These are phyloP conservation scores for Aspergillus novoparasiticus DNA, from an alignment of 2,329 filamentous ascomycete species.

Conservation along the genomic window DNA sequence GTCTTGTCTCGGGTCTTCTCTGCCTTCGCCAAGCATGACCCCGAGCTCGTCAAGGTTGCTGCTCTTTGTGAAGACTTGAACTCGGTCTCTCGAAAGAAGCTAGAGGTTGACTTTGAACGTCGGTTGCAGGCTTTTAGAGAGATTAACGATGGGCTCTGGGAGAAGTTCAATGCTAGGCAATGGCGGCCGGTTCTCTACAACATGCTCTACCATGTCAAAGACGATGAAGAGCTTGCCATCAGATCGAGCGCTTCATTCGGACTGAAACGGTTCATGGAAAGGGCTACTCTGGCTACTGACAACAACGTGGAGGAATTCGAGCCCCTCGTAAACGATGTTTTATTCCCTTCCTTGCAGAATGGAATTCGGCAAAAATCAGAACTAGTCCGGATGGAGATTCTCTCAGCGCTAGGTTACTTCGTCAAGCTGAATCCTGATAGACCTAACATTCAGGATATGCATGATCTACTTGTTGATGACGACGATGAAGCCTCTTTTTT, in stretches of 20 bases:
- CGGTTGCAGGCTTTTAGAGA: slow-evolving; percentile 74
- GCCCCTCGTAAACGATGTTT: slow-evolving; percentile 61
- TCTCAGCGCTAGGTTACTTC: slow-evolving; percentile 77
- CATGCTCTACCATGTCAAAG: slow-evolving; percentile 80
- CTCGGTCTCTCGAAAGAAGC: slow-evolving; percentile 68
- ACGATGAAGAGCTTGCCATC: slow-evolving; percentile 86
- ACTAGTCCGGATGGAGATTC: slow-evolving; percentile 78
- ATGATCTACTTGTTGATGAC: slow-evolving; percentile 66
- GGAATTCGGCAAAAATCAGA: slow-evolving; percentile 80
- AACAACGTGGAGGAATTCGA: slow-evolving; percentile 52
- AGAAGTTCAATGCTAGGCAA: slow-evolving; percentile 66
- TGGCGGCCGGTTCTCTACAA: slow-evolving; percentile 91
- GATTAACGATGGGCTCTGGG: slow-evolving; percentile 67
- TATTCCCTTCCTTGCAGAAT: slow-evolving; percentile 75
- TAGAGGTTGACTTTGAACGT: slow-evolving; percentile 86
- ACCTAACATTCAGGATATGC: slow-evolving; percentile 72
- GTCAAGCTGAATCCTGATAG: slow-evolving; percentile 71
- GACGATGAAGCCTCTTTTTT: slow-evolving; percentile 89
- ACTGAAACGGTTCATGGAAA: slow-evolving; percentile 75
- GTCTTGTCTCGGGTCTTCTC: slow-evolving; percentile 72
- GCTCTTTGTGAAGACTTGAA: slow-evolving; percentile 78
- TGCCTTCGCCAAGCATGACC: slow-evolving; percentile 68
- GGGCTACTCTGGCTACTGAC: slow-evolving; percentile 52
- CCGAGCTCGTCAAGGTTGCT: slow-evolving; percentile 64
- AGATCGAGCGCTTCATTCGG: slow-evolving; percentile 79